Evolutionary conservation across 2,329 filamentous ascomycete species (phyloP).

Genomic region (Neonectria ditissima): DNA sequence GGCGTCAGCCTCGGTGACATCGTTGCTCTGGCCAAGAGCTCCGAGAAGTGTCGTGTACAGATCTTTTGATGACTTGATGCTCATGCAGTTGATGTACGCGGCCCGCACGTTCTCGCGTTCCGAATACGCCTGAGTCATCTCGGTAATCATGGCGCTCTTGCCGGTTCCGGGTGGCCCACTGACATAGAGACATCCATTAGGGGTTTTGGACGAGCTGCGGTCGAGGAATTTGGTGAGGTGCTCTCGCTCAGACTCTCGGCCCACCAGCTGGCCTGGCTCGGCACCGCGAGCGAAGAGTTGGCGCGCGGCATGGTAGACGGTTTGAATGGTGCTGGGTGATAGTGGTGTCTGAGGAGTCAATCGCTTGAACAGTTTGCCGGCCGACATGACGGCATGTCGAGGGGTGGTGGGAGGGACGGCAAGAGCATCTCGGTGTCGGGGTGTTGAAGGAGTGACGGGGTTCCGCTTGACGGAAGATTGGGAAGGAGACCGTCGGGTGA

Average conservation of each 20-base stretch:
- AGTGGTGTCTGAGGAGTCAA: slow-evolving; percentile 81
- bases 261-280: slow-evolving; percentile 79
- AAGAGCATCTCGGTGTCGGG: slow-evolving; percentile 83
- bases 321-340: slow-evolving; percentile 76
- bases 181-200: slow-evolving; percentile 89
- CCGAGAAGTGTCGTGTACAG: slow-evolving; percentile 84
- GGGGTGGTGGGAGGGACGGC: slow-evolving; percentile 81
- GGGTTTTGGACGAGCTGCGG: slow-evolving; percentile 68
- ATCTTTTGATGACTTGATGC: slow-evolving; percentile 88
- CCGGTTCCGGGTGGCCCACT: slow-evolving; percentile 96
- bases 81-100: slow-evolving; percentile 96
- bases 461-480: slow-evolving; percentile 54
- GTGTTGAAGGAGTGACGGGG: slow-evolving; percentile 77
- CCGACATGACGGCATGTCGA: slow-evolving; percentile 83
- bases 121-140: slow-evolving; percentile 74
- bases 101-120: slow-evolving; percentile 69
- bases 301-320: slow-evolving; percentile 87
- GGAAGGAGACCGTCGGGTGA: slow-evolving; percentile 45
- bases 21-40: slow-evolving; percentile 70
- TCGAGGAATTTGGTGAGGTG: slow-evolving; percentile 78
- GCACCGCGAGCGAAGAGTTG: slow-evolving; percentile 87
- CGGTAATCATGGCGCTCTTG: slow-evolving; percentile 92
- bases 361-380: slow-evolving; percentile 80
- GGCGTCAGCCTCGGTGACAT: slow-evolving; percentile 74
- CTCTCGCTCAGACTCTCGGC: slow-evolving; percentile 75